Evolutionary conservation across 73 alveolate species (phyloP), one percentile per base, ranked within the genome.

Genomic region (Urostyla sp.): DNA sequence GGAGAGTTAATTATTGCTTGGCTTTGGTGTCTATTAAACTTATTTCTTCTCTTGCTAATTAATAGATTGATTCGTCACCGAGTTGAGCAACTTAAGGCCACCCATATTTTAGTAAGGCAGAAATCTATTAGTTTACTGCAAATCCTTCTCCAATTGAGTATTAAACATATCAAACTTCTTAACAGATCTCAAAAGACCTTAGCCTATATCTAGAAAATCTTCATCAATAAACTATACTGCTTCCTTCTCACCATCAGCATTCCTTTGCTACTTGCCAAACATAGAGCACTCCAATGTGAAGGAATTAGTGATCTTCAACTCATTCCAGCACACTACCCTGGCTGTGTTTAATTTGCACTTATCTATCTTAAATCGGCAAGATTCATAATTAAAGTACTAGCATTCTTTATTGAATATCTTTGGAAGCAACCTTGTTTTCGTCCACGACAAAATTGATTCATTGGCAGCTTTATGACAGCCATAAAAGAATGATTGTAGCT

Each of bases 401-500:
- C 74, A 37, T 2, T 27, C 4, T 13, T 77, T 32, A 1, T 85
- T 86, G 3, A 80, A 10, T 1, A 80, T 80, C 36, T 72, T 80
- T 1, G 90, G 90, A 2, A 80, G 54, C 0, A 80, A 60, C 52
- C 90, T 66, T 18, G 77, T 72, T 38, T 80, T 80, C 0, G 90
- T 67, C 84, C 90, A 80, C 7, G 90, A 69, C 36, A 53, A 48
- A 0, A 69, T 48, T 30, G 73, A 54, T 23, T 51, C 36, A 35
- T 79, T 79, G 3, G 90, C 84, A 16, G 90, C 90, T 40, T 72
- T 58, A 26, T 76, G 1, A 46, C 90, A 80, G 8, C 95, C 92
- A 76, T 91, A 91, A 45, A 91, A 72, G 46, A 91, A 91, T 35
- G 92, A 66, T 53, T 91, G 87, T 60, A 67, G 67, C 34, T 89